phyloP scores from a whole-genome alignment of 2,329 filamentous ascomycete genomes.

The Pseudofabraea citricarpa region DNA sequence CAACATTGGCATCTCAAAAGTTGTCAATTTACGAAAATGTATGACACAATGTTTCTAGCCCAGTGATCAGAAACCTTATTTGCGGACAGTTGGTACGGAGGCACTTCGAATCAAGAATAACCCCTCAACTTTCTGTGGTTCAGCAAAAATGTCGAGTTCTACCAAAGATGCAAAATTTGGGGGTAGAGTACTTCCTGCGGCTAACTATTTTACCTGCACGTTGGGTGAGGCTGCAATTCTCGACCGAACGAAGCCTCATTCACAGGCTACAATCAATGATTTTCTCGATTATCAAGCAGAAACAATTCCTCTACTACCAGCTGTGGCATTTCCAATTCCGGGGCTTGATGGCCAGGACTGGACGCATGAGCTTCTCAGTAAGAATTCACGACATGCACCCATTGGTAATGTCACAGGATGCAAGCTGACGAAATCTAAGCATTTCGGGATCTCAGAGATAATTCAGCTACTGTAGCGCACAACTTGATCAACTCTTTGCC shows the following conservation, averaged over 20 bases:
- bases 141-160: no score
- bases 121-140: no score
- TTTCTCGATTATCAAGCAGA: slow-evolving; percentile 45
- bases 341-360: neutral
- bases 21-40: no score
- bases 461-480: slow-evolving; percentile 31
- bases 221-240: slow-evolving; percentile 45
- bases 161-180: no score
- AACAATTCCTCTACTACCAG: slow-evolving; percentile 33
- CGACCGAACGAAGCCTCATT: slow-evolving; percentile 35
- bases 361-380: slow-evolving; percentile 10
- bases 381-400: neutral
- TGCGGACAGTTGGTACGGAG: no score
- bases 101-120: no score
- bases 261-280: slow-evolving; percentile 45
- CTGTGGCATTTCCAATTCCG: slow-evolving; percentile 44
- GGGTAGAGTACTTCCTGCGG: no score
- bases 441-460: slow-evolving; percentile 25
- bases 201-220: slow-evolving; percentile 55
- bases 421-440: slow-evolving; percentile 19
- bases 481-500: slow-evolving; percentile 8
- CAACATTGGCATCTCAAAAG: no score
- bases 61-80: no score
- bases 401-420: slow-evolving; percentile 1
- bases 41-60: no score